phyloP scores from a whole-genome alignment of 2,329 filamentous ascomycete species.

The Aspergillus cejpii region DNA sequence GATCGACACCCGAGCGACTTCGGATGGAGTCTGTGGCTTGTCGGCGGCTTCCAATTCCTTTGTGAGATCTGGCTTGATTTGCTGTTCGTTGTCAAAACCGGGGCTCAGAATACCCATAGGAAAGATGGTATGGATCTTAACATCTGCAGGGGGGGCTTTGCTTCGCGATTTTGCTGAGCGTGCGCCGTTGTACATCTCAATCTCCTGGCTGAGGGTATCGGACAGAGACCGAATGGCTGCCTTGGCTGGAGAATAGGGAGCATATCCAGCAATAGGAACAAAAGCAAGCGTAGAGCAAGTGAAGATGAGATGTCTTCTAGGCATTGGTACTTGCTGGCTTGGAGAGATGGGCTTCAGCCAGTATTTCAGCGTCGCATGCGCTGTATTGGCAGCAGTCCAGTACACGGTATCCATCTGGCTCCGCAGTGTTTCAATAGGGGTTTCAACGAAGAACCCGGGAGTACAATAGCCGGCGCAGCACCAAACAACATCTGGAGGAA shows the following conservation, averaged over 20 bases:
- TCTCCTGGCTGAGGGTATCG: constrained; percentile 76
- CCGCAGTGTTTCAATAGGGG: constrained; percentile 58
- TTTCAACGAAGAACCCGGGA: constrained; percentile 72
- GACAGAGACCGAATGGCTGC: constrained; percentile 74
- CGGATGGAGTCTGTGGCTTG: constrained; percentile 67
- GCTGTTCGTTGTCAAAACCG: constrained; percentile 68
- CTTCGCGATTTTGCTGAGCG: constrained; percentile 36
- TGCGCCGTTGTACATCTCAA: constrained; percentile 72
- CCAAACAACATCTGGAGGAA: constrained; percentile 79
- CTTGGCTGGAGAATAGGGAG: constrained; percentile 76
- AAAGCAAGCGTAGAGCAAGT: constrained; percentile 73
- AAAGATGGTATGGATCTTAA: constrained; percentile 74
- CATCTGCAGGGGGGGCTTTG: constrained; percentile 52
- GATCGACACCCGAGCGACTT: constrained; percentile 66
- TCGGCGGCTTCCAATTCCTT: constrained; percentile 75
- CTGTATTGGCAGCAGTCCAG: constrained; percentile 78
- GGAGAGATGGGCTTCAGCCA: constrained; percentile 55
- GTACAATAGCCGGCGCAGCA: constrained; percentile 70
- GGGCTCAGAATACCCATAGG: constrained; percentile 77
- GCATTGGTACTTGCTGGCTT: constrained; percentile 28
- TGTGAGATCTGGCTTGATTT: constrained; percentile 73
- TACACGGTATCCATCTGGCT: constrained; percentile 90
- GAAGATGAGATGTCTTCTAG: constrained; percentile 70
- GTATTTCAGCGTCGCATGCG: constrained; percentile 66
- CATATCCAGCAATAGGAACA: constrained; percentile 72